Conservation (phyloP, 2,329 filamentous ascomycete genomes). For the Fusarium tjaetaba region DNA sequence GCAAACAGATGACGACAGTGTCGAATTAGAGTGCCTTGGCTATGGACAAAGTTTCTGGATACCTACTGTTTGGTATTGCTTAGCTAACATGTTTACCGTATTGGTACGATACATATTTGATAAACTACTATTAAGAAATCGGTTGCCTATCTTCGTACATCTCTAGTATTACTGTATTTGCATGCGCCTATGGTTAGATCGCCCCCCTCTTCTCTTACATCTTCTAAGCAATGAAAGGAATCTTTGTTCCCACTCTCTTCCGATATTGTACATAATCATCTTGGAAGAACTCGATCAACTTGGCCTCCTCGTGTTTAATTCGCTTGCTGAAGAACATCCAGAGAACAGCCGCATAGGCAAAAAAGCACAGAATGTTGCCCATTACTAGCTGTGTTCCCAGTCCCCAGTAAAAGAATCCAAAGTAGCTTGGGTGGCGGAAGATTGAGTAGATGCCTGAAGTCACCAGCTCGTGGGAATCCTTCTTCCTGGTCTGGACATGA, state of each 20-base stretch:
- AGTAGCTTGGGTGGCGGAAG: conserved; percentile 90
- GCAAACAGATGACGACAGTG: conserved; percentile 50
- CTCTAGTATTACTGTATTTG: not conserved
- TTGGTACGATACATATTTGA: conserved; percentile 4
- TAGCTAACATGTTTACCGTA: not conserved
- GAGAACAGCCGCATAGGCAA: conserved; percentile 77
- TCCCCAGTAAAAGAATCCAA: conserved; percentile 99
- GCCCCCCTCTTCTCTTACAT: not conserved
- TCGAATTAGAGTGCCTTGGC: conserved; percentile 2
- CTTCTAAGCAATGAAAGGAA: conserved; percentile 70
- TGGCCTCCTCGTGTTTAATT: conserved; percentile 81
- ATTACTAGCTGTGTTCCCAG: conserved; percentile 92
- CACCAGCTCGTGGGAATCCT: conserved; percentile 79
- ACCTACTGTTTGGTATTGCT: not conserved
- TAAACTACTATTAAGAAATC: not conserved
- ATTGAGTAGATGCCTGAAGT: conserved; percentile 81
- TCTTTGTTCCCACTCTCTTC: conserved; percentile 76
- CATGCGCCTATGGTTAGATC: not conserved
- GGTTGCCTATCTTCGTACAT: not conserved
- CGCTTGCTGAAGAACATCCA: conserved; percentile 86
- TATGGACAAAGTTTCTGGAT: not conserved
- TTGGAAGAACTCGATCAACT: conserved; percentile 84
- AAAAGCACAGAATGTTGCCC: conserved; percentile 83
- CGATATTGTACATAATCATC: conserved; percentile 82
- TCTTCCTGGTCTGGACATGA: conserved; percentile 77